These are phyloP conservation scores for Calycina herbarum DNA, from an alignment of 2,329 filamentous ascomycete genomes.

Conservation along the genomic window DNA sequence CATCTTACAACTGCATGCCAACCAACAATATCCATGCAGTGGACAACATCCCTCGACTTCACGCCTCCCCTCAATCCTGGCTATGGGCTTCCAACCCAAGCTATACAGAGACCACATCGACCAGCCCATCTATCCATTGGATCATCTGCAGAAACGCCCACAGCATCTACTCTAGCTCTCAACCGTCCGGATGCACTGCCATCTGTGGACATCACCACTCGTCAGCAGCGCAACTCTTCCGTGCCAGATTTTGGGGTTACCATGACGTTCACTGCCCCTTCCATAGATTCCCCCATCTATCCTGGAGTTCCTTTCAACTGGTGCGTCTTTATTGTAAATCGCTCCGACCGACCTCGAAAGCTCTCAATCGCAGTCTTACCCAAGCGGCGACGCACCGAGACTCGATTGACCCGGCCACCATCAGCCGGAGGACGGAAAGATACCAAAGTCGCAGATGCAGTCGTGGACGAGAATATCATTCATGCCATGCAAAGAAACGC, in stretches of 20 bases:
- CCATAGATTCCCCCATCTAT: conserved; percentile 55
- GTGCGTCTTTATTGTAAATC: conserved; percentile 76
- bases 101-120: conserved; percentile 61
- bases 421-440: conserved; percentile 45
- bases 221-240: conserved; percentile 43
- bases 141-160: conserved; percentile 52
- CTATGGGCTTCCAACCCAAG: conserved; percentile 56
- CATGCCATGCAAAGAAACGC: conserved; percentile 70
- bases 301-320: conserved; percentile 70
- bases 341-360: conserved; percentile 61
- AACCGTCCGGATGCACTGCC: conserved; percentile 61
- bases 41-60: conserved; percentile 71
- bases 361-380: conserved; percentile 69
- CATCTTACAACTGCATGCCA: conserved; percentile 58
- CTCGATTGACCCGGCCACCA: conserved; percentile 45
- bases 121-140: conserved; percentile 65
- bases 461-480: conserved; percentile 70
- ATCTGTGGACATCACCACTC: conserved; percentile 52
- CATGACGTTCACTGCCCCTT: conserved; percentile 69
- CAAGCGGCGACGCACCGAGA: conserved; percentile 60
- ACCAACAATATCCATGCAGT: conserved; percentile 63
- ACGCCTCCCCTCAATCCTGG: conserved; percentile 63
- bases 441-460: conserved; percentile 57
- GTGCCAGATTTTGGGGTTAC: conserved; percentile 68
- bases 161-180: conserved; percentile 56